A percentile compares a stretch with the other conserved stretches of the same genome.
Conservation (phyloP, 1,284 basidiomycete species). For the Tilletia indica region DNA sequence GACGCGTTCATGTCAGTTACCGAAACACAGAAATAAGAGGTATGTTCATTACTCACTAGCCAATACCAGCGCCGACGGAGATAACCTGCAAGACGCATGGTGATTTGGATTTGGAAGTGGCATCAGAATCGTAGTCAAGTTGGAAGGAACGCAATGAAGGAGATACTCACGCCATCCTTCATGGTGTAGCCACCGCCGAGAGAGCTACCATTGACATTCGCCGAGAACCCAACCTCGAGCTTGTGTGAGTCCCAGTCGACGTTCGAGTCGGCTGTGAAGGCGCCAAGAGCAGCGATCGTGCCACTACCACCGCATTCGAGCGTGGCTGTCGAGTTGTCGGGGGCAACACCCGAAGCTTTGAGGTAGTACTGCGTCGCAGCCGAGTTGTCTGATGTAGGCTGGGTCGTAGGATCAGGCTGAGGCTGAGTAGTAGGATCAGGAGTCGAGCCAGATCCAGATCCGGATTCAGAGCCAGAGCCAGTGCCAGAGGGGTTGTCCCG, state of each 20-base stretch:
- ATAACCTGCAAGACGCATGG: background rate
- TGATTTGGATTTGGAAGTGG: too few species aligned
- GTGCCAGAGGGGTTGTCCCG: too few species aligned
- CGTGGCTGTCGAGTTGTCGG: slow-evolving; percentile 2
- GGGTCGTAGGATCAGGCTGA: background rate
- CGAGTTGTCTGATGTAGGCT: background rate
- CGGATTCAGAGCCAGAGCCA: background rate
- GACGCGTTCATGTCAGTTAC: background rate
- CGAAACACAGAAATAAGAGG: too few species aligned
- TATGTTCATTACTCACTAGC: background rate
- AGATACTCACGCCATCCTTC: background rate
- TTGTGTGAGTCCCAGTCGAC: background rate
- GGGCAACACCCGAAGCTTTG: background rate
- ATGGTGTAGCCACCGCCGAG: slow-evolving; percentile 11
- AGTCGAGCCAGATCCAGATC: too few species aligned
- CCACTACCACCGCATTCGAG: background rate
- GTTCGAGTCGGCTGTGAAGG: background rate
- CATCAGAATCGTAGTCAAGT: background rate
- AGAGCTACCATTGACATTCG: background rate
- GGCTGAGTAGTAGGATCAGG: background rate
- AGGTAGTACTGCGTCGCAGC: background rate
- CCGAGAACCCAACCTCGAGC: background rate
- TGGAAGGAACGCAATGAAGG: background rate
- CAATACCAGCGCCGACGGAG: slow-evolving; percentile 10
- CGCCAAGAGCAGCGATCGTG: background rate